Percentiles rank a stretch among this genome's conserved stretches.
Conservation (phyloP, 768 basidiomycete species). For the Mycena venus region DNA sequence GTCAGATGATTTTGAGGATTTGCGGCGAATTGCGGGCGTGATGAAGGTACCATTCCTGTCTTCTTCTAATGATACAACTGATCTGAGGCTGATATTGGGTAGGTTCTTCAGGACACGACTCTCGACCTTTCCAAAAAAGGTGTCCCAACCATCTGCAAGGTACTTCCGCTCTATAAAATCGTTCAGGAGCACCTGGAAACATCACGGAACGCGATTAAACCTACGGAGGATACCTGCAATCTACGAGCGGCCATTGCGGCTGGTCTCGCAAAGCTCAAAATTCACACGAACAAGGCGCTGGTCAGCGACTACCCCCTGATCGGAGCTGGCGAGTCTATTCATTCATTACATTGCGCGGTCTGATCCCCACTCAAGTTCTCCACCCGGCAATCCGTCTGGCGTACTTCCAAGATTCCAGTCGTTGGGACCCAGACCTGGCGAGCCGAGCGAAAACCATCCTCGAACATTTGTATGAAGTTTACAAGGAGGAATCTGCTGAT, state of each 20-base stretch:
- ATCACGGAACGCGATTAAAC: neutral
- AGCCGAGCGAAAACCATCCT: no score
- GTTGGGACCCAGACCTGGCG: no score
- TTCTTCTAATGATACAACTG: neutral
- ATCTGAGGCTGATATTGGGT: neutral
- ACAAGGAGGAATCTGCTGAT: no score
- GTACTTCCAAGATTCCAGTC: neutral
- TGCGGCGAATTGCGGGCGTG: neutral
- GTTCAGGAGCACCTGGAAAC: neutral
- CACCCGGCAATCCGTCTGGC: neutral
- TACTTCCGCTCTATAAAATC: slow-evolving; percentile 14
- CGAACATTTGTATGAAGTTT: no score
- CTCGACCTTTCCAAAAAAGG: slow-evolving; percentile 20
- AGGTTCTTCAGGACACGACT: slow-evolving; percentile 8
- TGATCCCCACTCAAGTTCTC: neutral
- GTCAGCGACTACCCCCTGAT: slow-evolving; percentile 5
- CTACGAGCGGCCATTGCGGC: neutral
- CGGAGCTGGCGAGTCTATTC: neutral
- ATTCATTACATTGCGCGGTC: neutral
- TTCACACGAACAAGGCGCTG: slow-evolving; percentile 6
- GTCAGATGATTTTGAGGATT: neutral
- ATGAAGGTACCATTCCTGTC: neutral
- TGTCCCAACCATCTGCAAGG: slow-evolving; percentile 18
- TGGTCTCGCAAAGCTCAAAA: no score
- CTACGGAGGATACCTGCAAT: neutral